Evolutionary conservation across 208 protist genomes (phyloP).

Genomic region (Phytomonas serpens): DNA sequence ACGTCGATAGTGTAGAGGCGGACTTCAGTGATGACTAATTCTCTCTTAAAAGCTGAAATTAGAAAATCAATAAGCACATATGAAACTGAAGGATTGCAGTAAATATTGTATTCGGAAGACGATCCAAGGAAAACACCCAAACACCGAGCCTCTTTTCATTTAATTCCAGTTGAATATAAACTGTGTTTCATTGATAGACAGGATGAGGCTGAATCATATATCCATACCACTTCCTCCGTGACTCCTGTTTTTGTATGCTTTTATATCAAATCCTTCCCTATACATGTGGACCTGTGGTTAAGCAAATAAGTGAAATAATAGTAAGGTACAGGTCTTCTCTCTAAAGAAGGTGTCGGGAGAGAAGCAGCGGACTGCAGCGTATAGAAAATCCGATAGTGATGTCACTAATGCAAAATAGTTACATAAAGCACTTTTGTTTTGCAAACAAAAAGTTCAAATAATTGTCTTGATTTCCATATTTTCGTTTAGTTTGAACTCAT

Average conservation of each 20-base stretch:
- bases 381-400: neutral
- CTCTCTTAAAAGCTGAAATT: neutral
- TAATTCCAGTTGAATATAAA: neutral
- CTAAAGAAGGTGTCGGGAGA: neutral
- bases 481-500: slow-evolving; percentile 7
- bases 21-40: neutral
- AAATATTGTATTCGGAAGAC: neutral
- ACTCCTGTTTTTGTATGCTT: neutral
- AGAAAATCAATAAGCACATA: neutral
- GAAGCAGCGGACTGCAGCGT: neutral
- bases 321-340: neutral
- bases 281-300: neutral
- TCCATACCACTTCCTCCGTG: neutral
- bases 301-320: slow-evolving; percentile 2
- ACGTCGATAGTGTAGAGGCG: neutral
- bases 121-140: neutral
- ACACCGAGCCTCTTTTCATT: neutral
- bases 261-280: neutral
- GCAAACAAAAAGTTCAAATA: slow-evolving; percentile 5
- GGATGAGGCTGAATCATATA: neutral
- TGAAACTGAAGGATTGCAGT: neutral
- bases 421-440: neutral
- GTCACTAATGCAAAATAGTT: neutral
- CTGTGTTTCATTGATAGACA: neutral
- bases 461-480: slow-evolving; percentile 4